phyloP scores from a whole-genome alignment of 78 protist genomes.

The Protostelium mycophagum region DNA sequence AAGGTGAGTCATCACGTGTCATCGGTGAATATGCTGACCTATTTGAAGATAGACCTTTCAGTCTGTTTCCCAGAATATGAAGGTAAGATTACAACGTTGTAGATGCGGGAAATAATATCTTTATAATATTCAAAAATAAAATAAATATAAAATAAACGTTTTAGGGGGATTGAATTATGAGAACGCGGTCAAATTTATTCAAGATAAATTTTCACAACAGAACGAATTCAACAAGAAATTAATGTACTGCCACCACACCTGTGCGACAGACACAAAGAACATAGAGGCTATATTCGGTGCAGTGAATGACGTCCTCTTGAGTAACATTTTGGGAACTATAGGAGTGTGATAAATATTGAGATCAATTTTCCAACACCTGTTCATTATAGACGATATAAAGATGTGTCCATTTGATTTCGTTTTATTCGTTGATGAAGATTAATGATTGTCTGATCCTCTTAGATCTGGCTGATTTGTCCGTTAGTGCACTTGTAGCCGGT shows the following conservation, averaged over 20 bases:
- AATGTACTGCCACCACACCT: constrained; percentile 76
- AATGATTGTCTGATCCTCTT: no score
- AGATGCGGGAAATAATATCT: no score
- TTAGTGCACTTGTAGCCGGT: neutral
- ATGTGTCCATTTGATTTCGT: no score
- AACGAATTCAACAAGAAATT: constrained; percentile 54
- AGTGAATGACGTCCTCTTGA: constrained; percentile 66
- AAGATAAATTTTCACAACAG: constrained; percentile 45
- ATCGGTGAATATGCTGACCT: neutral
- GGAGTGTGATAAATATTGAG: no score
- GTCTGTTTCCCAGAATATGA: constrained; percentile 68
- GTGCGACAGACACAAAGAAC: constrained; percentile 83
- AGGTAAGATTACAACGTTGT: no score
- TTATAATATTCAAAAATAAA: no score
- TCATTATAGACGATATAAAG: no score
- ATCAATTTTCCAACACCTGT: no score
- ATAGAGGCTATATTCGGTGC: constrained; percentile 62
- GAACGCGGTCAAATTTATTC: constrained; percentile 39
- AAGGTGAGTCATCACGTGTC: neutral
- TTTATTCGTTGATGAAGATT: no score
- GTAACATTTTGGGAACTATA: neutral
- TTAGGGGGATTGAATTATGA: constrained; percentile 31
- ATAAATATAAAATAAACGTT: no score
- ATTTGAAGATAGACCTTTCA: constrained; percentile 21
- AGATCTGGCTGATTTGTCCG: neutral